Evolutionary conservation across 2,329 filamentous ascomycete species (phyloP), one percentile per base, ranked within the genome.

Genomic region (Verticillium dahliae): DNA sequence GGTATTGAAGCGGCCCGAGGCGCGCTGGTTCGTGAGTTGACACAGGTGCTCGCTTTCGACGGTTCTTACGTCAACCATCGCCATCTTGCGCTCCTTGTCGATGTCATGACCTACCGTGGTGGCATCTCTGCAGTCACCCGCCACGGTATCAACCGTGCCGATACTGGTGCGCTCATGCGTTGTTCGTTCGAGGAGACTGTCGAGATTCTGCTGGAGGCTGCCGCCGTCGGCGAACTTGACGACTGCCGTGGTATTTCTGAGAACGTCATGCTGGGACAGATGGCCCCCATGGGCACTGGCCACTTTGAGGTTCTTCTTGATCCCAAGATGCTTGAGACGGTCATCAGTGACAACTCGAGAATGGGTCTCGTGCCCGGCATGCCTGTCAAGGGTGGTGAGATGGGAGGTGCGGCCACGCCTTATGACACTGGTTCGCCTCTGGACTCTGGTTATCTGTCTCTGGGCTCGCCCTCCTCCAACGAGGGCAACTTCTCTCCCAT

Each of bases 181-280:
- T 99, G 96, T 82, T 99, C 95, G 1, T 99, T 99, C 78, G 95
- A 99, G 78, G 96, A 99, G 76, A 99, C 95, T 0, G 95, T 99
- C 50, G 96, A 99, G 73, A 99, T 99, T 81, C 81, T 99, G 60
- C 86, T 99, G 22, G 95, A 99, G 73, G 96, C 95, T 64, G 95
- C 95, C 31, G 92, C 92, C 15, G 91, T 91, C 58, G 95, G 95
- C 73, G 95, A 99, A 76, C 84, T 99, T 37, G 95, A 99, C 72
- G 95, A 99, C 76, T 99, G 96, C 80, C 90, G 92, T 63, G 95
- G 95, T 82, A 94, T 99, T 58, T 98, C 95, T 15, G 95, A 99
- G 79, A 99, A 99, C 79, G 89, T 99, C 73, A 99, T 99, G 86
- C 85, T 99, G 65, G 95, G 95, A 65, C 95, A 99, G 78, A 86